Percentiles rank a stretch among this genome's conserved stretches.
Evolutionary conservation across 31 red algal species (phyloP).

Genomic region (Bonnemaisonia californica): DNA sequence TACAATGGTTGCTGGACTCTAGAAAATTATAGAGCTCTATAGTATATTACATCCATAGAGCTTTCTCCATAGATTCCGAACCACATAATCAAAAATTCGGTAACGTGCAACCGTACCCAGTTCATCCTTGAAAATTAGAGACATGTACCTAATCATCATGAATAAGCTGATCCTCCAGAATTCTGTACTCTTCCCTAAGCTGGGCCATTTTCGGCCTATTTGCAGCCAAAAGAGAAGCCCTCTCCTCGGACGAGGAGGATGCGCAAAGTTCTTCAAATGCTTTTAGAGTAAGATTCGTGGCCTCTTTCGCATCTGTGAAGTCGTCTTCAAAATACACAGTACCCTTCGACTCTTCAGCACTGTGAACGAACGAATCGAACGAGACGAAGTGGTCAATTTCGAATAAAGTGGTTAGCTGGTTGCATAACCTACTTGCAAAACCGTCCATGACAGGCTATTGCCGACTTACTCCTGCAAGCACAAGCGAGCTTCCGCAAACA

Average conservation of each 20-base stretch:
- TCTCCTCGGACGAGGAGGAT: conserved; percentile 9
- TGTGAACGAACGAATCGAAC: conserved; percentile 3
- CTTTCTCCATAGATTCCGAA: no score
- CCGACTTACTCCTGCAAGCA: conserved; percentile 63
- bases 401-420: not conserved
- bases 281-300: conserved; percentile 40
- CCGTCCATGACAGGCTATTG: not conserved
- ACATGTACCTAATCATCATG: conserved; percentile 70
- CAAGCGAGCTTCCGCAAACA: conserved; percentile 67
- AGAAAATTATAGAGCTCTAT: no score
- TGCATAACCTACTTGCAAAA: not conserved
- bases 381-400: not conserved
- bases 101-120: no score
- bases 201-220: conserved; percentile 76
- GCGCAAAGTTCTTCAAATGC: conserved; percentile 46
- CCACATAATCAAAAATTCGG: no score
- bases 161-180: conserved; percentile 57
- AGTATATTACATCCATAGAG: no score
- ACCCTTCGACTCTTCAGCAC: conserved; percentile 56
- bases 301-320: conserved; percentile 65
- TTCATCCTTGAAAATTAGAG: no score
- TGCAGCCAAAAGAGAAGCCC: conserved; percentile 47
- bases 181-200: conserved; percentile 48
- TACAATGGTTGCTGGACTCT: no score
- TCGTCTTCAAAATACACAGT: conserved; percentile 77